Conservation (phyloP, 352 stramenopile species). For the Phytophthora sansomeana region DNA sequence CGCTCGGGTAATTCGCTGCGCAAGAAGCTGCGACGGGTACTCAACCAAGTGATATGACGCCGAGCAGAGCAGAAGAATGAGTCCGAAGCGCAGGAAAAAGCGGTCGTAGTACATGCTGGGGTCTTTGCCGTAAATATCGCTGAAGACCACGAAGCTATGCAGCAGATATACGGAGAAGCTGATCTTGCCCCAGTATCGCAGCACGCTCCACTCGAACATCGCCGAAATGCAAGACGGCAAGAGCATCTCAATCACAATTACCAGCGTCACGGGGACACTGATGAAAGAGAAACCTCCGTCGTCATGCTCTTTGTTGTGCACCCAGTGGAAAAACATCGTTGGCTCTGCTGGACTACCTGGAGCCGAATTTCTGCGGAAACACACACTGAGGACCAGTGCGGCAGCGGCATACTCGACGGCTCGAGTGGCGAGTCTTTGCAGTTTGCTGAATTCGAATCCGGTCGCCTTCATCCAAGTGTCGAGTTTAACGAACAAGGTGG, state of each 20-base stretch:
- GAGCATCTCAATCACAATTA: conserved; percentile 56
- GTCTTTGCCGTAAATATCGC: conserved; percentile 32
- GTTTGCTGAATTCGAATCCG: conserved; percentile 31
- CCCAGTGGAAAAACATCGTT: conserved; percentile 49
- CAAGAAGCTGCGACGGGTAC: conserved; percentile 55
- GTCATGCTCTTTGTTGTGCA: conserved; percentile 27
- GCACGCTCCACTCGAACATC: conserved; percentile 51
- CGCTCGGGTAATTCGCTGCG: conserved; percentile 36
- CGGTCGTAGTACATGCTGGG: conserved; percentile 39
- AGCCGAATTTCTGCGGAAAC: conserved; percentile 32
- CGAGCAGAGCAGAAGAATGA: conserved; percentile 41
- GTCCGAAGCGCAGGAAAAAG: conserved; percentile 41
- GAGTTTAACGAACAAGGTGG: conserved; percentile 42
- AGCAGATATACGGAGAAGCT: conserved; percentile 65
- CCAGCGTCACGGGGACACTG: conserved; percentile 38
- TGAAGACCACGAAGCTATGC: conserved; percentile 59
- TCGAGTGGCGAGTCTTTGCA: conserved; percentile 29
- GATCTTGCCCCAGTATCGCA: conserved; percentile 58
- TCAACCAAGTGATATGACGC: conserved; percentile 55
- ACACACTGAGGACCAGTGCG: conserved; percentile 41
- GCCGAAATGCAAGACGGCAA: conserved; percentile 41
- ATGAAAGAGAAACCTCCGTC: conserved; percentile 43
- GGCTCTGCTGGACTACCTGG: conserved; percentile 18
- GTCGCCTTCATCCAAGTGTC: conserved; percentile 30
- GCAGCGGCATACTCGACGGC: conserved; percentile 30